phyloP scores from a whole-genome alignment of 768 basidiomycete species.

The Leccinum obscurum region DNA sequence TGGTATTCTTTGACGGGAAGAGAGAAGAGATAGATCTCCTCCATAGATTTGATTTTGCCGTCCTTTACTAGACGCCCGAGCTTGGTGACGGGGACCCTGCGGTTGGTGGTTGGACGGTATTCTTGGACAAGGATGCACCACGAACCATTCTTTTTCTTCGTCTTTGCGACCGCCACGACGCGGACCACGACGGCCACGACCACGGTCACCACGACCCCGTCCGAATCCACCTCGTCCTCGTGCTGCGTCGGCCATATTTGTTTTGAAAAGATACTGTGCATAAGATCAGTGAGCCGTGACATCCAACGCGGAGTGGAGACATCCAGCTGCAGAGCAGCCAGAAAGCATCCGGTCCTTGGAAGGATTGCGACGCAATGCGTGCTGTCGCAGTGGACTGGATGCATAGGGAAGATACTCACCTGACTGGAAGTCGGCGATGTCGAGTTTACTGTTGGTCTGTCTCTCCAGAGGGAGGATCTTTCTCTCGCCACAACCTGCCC shows the following conservation, averaged over 20 bases:
- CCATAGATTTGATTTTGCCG: constrained; percentile 99
- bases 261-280: constrained; percentile 25
- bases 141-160: constrained; percentile 99
- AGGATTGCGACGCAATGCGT: constrained; percentile 1
- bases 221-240: constrained; percentile 92
- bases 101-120: constrained; percentile 11
- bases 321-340: constrained; percentile 46
- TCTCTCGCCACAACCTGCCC: constrained; percentile 25
- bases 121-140: constrained; percentile 9
- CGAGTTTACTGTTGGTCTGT: constrained; percentile 16
- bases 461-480: constrained; percentile 5
- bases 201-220: constrained; percentile 74
- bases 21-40: constrained; percentile 99
- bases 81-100: constrained; percentile 96
- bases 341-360: not conserved
- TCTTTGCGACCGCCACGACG: constrained; percentile 98
- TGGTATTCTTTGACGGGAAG: constrained; percentile 99
- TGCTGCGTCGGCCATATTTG: constrained; percentile 83
- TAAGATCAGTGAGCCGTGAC: constrained; percentile 34
- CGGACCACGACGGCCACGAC: constrained; percentile 71
- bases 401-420: constrained; percentile 34
- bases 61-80: constrained; percentile 99
- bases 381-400: not conserved
- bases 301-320: constrained; percentile 40
- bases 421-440: constrained; percentile 28